Base-by-base conservation (phyloP, 1,284 basidiomycete species). In the Hemileia vastatrix region DNA sequence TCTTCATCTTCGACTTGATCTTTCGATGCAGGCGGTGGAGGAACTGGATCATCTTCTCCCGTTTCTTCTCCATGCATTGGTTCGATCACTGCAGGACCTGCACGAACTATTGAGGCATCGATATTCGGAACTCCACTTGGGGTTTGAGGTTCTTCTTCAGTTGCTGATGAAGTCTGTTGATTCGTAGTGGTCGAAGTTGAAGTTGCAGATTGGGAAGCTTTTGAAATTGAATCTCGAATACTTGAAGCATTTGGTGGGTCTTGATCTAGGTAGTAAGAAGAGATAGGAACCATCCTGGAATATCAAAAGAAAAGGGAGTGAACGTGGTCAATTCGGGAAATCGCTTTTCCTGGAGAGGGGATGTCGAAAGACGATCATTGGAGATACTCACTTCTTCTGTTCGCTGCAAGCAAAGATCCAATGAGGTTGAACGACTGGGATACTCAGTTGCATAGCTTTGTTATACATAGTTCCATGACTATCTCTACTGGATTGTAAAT, bases 371-470 rank as follows among this genome's bases (percentile, higher is more conserved):
- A n/a, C n/a, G n/a, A n/a, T n/a, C n/a, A n/a, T n/a, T n/a, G n/a
- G n/a, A n/a, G n/a, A n/a, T n/a, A n/a, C n/a, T n/a, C n/a, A n/a
- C n/a, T 56, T 68, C 32, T 71, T 68, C 60, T 71, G 66, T 40
- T 70, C 68, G 33, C 67, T 57, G 57, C 73, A 75, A 11, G 73
- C 73, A 65, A 73, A 71, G 60, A 74, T 67, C 73, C 73, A 75
- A 60, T 74, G 71, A 13, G 73, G 73, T 67, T 71, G 64, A 43
- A 75, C 72, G 21, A 73, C 70, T 6, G 73, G 73, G 24, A 75
- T 71, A 63, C 70, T 74, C 57, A 75, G 62, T 62, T 72, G 70
- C 66, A 69, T 67, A 21, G 73, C 73, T 50, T 74, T 74, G 33
- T 51, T 51, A 47, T 71, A 73, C 11, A 67, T 52, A 21, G 58